These are phyloP conservation scores for Bruguiera gymnorhiza DNA, from an alignment of 345 rosid genomes.

Conservation along the genomic window DNA sequence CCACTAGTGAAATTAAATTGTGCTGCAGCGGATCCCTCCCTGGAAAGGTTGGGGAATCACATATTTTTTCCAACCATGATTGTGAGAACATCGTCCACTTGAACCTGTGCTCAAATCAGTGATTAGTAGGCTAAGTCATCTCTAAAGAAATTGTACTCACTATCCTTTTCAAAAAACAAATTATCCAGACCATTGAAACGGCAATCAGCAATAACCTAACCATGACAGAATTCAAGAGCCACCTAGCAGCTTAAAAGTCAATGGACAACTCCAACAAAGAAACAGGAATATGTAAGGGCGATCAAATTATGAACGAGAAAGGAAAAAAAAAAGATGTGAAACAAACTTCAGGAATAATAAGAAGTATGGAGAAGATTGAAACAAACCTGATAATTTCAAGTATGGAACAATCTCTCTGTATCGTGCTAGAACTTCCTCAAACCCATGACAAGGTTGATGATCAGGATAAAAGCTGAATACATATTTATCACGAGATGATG, in stretches of 20 bases:
- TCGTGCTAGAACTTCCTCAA: constrained; percentile 70
- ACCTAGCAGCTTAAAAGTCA: neutral
- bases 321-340: neutral
- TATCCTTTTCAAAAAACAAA: too few relatives aligned
- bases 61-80: too few relatives aligned
- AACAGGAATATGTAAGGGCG: neutral
- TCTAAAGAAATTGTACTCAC: too few relatives aligned
- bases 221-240: too few relatives aligned
- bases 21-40: too few relatives aligned
- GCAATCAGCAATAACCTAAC: too few relatives aligned
- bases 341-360: constrained; percentile 6
- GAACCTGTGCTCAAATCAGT: too few relatives aligned
- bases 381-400: constrained; percentile 70
- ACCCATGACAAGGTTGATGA: constrained; percentile 59
- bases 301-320: neutral
- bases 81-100: too few relatives aligned
- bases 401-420: constrained; percentile 74
- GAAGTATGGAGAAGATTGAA: constrained; percentile 9
- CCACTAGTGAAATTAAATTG: too few relatives aligned
- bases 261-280: neutral
- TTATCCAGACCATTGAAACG: too few relatives aligned
- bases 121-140: too few relatives aligned
- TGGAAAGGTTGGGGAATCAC: too few relatives aligned
- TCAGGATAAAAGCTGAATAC: constrained; percentile 80
- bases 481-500: constrained; percentile 64